phyloP scores from a whole-genome alignment of 129 eudicot genomes.

The Glebionis coronaria region DNA sequence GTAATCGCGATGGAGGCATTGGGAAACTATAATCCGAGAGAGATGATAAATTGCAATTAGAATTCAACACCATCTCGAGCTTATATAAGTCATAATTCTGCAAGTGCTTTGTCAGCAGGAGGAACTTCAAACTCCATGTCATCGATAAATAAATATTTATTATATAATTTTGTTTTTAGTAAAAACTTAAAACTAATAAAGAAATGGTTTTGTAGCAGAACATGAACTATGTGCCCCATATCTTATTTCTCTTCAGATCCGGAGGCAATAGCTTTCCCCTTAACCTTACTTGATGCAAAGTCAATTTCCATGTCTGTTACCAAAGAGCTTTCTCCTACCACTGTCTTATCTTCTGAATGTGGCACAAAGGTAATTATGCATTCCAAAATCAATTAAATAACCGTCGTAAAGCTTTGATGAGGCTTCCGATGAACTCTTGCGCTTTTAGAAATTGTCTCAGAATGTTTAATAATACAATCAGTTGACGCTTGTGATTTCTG shows the following conservation, averaged over 20 bases:
- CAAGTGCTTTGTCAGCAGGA: too few relatives aligned
- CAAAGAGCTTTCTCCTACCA: constrained; percentile 33
- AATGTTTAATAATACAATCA: constrained; percentile 56
- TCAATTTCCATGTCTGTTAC: constrained; percentile 87
- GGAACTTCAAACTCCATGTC: too few relatives aligned
- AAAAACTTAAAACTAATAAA: too few relatives aligned
- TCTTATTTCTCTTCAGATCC: constrained; percentile 50
- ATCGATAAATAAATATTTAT: too few relatives aligned
- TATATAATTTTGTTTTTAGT: too few relatives aligned
- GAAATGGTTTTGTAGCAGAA: too few relatives aligned
- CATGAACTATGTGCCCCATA: too few relatives aligned
- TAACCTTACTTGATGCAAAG: constrained; percentile 56
- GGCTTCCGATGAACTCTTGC: constrained; percentile 73
- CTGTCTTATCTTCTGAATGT: constrained; percentile 53
- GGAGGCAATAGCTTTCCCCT: constrained; percentile 80
- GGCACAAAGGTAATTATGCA: constrained; percentile 58
- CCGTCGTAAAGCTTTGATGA: constrained; percentile 74
- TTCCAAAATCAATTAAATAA: constrained; percentile 79
- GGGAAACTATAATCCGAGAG: background rate
- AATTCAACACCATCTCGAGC: background rate
- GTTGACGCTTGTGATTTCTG: constrained; percentile 45
- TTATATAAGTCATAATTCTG: background rate
- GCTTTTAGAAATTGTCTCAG: constrained; percentile 56
- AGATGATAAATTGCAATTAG: background rate
- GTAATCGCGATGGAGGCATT: background rate